A percentile compares a stretch with the other conserved stretches of the same genome.
Evolutionary conservation across 1,284 basidiomycete species (phyloP).

Genomic region (Kalmanozyma brasiliensis): DNA sequence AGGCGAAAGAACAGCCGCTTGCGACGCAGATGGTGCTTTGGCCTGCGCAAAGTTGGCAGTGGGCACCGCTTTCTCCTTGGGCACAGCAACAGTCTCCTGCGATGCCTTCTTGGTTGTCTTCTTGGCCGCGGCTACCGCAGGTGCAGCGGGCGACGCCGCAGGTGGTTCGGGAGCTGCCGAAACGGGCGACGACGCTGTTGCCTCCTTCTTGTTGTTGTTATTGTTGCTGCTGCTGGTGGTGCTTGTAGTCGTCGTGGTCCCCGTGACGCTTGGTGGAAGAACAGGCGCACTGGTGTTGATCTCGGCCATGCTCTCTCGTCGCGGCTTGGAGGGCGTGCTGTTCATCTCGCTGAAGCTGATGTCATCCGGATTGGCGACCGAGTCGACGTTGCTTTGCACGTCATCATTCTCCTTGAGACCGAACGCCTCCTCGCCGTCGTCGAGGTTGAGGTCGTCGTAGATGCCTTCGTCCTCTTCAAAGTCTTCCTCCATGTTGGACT

Average conservation of each 20-base stretch:
- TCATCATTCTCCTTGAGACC: slow-evolving; percentile 75
- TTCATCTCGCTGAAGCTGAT: slow-evolving; percentile 39
- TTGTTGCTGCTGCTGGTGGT: slow-evolving; percentile 63
- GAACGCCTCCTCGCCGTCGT: slow-evolving; percentile 80
- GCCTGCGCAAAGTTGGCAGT: slow-evolving; percentile 78
- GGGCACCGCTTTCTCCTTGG: slow-evolving; percentile 76
- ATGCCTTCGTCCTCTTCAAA: slow-evolving; percentile 98
- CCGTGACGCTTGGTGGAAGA: no score
- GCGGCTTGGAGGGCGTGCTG: slow-evolving; percentile 39
- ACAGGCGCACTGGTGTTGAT: slow-evolving; percentile 9
- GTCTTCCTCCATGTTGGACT: slow-evolving; percentile 94
- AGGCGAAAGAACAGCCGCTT: slow-evolving; percentile 47
- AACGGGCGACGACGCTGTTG: slow-evolving; percentile 15
- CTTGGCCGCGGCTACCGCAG: slow-evolving; percentile 33
- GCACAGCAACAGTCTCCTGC: slow-evolving; percentile 44
- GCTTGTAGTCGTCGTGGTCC: slow-evolving; percentile 74
- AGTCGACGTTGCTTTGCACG: slow-evolving; percentile 70
- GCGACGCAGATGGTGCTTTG: slow-evolving; percentile 71
- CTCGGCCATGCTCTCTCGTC: slow-evolving; percentile 43
- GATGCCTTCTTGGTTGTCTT: slow-evolving; percentile 51
- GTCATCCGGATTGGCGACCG: slow-evolving; percentile 69
- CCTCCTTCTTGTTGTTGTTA: slow-evolving; percentile 41
- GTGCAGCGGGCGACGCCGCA: slow-evolving; percentile 17
- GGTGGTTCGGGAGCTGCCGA: slow-evolving; percentile 13
- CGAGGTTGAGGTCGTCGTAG: slow-evolving; percentile 96